Percentiles rank a stretch among this genome's conserved stretches.
These are phyloP conservation scores for Thermothelomyces thermophilus DNA, from an alignment of 2,329 filamentous ascomycete species.

Conservation along the genomic window DNA sequence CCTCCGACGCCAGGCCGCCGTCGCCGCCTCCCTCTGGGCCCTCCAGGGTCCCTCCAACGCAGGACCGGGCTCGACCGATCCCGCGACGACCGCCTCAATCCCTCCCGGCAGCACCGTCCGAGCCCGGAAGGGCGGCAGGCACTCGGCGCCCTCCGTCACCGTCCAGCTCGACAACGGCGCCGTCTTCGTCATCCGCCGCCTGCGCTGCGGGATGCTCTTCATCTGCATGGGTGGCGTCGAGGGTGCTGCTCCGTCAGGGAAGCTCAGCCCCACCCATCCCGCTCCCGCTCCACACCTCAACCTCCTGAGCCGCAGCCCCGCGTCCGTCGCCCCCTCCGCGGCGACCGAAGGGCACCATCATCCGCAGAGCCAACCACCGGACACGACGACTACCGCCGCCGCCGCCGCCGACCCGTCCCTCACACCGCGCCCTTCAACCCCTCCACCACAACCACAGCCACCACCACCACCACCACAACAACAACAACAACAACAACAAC, in stretches of 20 bases:
- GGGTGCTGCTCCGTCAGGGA: not conserved
- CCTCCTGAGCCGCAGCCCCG: not conserved
- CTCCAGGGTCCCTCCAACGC: conserved; percentile 42
- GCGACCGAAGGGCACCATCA: no score
- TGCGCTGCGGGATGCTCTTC: conserved; percentile 55
- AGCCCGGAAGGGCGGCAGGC: conserved; percentile 7
- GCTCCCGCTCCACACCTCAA: not conserved
- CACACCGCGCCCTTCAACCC: not conserved
- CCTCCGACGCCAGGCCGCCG: conserved; percentile 57
- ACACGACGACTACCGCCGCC: not conserved
- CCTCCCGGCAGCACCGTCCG: conserved; percentile 8
- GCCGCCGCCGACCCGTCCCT: no score
- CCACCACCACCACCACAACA: not conserved
- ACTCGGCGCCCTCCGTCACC: conserved; percentile 37
- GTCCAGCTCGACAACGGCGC: conserved; percentile 51
- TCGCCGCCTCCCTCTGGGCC: conserved; percentile 57
- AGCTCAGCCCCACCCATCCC: conserved; percentile 2
- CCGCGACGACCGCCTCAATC: not conserved
- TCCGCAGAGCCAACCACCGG: no score
- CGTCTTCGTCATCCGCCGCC: conserved; percentile 51
- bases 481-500: not conserved
- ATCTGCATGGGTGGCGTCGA: conserved; percentile 46
- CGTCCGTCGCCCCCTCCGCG: no score
- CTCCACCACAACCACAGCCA: not conserved
- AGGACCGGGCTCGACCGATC: no score